phyloP scores from a whole-genome alignment of 352 stramenopile genomes.

The Globisporangium radiosum region DNA sequence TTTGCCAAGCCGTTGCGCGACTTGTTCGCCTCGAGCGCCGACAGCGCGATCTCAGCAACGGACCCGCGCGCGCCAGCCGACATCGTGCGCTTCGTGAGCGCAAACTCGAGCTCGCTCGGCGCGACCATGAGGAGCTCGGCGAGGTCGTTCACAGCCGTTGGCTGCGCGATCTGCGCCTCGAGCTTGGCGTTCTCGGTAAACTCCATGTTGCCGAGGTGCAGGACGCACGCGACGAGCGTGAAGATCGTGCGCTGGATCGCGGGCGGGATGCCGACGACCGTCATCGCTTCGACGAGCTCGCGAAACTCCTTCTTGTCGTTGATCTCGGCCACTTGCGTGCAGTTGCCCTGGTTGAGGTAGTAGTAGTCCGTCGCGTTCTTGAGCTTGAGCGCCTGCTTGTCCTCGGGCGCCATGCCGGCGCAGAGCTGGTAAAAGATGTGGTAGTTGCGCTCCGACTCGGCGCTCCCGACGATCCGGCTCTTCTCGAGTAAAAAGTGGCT shows the following conservation, averaged over 20 bases:
- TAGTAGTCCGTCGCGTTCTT: slow-evolving; percentile 87
- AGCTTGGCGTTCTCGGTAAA: slow-evolving; percentile 86
- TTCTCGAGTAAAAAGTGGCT: slow-evolving; percentile 99
- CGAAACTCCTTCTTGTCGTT: slow-evolving; percentile 95
- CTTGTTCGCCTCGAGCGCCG: slow-evolving; percentile 73
- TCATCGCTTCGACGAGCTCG: slow-evolving; percentile 90
- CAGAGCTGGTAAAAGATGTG: slow-evolving; percentile 99
- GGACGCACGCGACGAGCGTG: slow-evolving; percentile 92
- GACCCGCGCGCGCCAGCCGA: slow-evolving; percentile 76
- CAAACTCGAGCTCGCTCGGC: slow-evolving; percentile 75
- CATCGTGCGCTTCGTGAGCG: slow-evolving; percentile 87
- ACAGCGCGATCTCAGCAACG: slow-evolving; percentile 82
- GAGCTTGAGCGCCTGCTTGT: slow-evolving; percentile 76
- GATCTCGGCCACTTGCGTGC: slow-evolving; percentile 89
- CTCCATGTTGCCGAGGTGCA: slow-evolving; percentile 97
- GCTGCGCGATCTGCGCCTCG: slow-evolving; percentile 59
- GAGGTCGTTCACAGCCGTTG: slow-evolving; percentile 63
- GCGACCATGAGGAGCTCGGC: slow-evolving; percentile 86
- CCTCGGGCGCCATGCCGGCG: slow-evolving; percentile 57
- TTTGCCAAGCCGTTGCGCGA: slow-evolving; percentile 94
- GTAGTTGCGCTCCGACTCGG: slow-evolving; percentile 95
- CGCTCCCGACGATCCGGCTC: slow-evolving; percentile 92
- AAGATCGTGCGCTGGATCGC: slow-evolving; percentile 94
- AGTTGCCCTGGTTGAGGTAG: slow-evolving; percentile 93
- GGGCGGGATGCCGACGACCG: slow-evolving; percentile 82